phyloP scores from a whole-genome alignment of 106 monocot species.

The Allium fistulosum region DNA sequence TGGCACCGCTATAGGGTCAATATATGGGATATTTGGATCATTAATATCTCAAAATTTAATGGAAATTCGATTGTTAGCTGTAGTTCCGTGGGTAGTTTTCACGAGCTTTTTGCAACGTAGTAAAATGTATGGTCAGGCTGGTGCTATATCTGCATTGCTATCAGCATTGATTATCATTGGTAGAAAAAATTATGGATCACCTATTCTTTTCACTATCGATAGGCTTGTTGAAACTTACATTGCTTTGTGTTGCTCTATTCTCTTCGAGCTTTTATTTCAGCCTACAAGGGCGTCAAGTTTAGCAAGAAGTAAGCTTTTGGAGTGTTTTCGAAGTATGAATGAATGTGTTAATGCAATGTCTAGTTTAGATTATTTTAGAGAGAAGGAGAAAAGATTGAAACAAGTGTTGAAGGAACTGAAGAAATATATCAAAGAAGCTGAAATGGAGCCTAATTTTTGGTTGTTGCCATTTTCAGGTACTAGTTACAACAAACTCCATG shows the following conservation, averaged over 20 bases:
- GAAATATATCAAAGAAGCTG: slow-evolving; percentile 30
- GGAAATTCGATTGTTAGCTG: slow-evolving; percentile 36
- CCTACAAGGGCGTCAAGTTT: slow-evolving; percentile 46
- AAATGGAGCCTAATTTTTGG: slow-evolving; percentile 58
- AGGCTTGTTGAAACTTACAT: slow-evolving; percentile 65
- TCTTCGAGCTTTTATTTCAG: slow-evolving; percentile 45
- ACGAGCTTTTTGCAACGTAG: slow-evolving; percentile 45
- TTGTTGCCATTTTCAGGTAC: slow-evolving; percentile 38
- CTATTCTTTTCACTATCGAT: slow-evolving; percentile 30
- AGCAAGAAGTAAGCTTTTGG: slow-evolving; percentile 27
- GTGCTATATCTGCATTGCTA: slow-evolving; percentile 21
- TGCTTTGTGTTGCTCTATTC: slow-evolving; percentile 35
- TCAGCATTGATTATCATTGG: slow-evolving; percentile 55
- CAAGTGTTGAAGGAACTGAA: slow-evolving; percentile 17
- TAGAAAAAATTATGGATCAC: slow-evolving; percentile 40
- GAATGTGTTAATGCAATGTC: slow-evolving; percentile 13
- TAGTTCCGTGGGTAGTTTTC: slow-evolving; percentile 55
- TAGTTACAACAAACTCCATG: slow-evolving; percentile 30
- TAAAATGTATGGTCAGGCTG: slow-evolving; percentile 45
- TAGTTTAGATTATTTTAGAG: slow-evolving; percentile 4
- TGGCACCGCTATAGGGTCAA: slow-evolving; percentile 51
- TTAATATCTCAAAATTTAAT: slow-evolving; percentile 40
- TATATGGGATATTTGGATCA: slow-evolving; percentile 43
- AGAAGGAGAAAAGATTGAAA: slow-evolving; percentile 22
- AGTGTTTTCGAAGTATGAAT: slow-evolving; percentile 11